Base-by-base conservation (phyloP, 2,329 filamentous ascomycete species). In the Aspergillus latus region DNA sequence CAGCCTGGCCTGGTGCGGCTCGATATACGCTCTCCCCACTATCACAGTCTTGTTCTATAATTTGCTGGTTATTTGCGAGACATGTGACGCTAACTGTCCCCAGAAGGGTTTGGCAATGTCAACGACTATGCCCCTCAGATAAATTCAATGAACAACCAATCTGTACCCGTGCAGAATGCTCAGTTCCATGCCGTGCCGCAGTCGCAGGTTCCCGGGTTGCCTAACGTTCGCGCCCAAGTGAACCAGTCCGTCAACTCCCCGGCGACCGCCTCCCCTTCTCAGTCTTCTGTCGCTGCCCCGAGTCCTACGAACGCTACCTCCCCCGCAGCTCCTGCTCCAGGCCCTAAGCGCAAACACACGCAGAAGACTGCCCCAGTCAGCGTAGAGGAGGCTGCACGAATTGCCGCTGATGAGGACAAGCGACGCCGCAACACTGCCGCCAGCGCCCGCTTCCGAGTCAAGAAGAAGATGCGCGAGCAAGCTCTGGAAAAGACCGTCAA, bases 381-480 rank as follows among this genome's bases (percentile, higher is more conserved):
- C 66, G 82, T 88, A 32, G 88, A 92, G 72, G 88, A 91, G 57
- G 81, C 83, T 42, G 86, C 88, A 8, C 86, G 88, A 28, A 62
- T 87, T 3, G 87, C 86, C n/a, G 90, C 91, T 16, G 91, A 96
- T 71, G 92, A 96, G 75, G 91, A 96, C 73, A 96, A 96, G 81
- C 88, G 91, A 55, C 86, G 90, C 59, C 87, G 91, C 59, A 96
- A 96, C 77, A 95, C 92, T 1, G 91, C 91, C 13, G 91, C 91
- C 49, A 92, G 88, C 63, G 91, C 91, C n/a, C 88, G 91, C 34
- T 96, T 96, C 82, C 88, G 91, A 56, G 86, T 95, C 67, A 96
- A 96, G 86, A 96, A 96, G 87, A 96, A 96, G 85, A 89, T 93
- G 78, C 88, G 91, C 43, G 91, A 96, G 79, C 88, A 91, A 73